Conservation (phyloP, 2,329 filamentous ascomycete genomes). For the Dothistroma pini region DNA sequence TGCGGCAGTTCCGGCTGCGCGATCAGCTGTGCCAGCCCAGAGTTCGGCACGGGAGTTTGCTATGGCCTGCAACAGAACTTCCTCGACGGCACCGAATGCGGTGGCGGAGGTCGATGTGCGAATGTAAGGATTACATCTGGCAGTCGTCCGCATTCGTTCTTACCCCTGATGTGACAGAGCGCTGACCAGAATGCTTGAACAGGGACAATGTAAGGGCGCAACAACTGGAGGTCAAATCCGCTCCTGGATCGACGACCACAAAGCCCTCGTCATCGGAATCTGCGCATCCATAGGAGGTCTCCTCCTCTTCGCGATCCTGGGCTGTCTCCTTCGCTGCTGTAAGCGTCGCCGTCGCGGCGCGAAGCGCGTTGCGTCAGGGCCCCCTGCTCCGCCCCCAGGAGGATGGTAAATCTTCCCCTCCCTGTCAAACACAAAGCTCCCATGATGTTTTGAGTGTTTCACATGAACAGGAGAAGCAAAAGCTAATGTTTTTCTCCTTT, state of each 20-base stretch:
- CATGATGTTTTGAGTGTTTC: background rate
- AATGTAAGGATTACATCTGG: slow-evolving; percentile 51
- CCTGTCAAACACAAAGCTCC: background rate
- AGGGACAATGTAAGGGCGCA: slow-evolving; percentile 70
- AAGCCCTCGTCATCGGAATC: slow-evolving; percentile 77
- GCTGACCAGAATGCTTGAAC: slow-evolving; percentile 18
- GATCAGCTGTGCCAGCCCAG: slow-evolving; percentile 70
- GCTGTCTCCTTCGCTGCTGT: slow-evolving; percentile 61
- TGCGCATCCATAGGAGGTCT: slow-evolving; percentile 68
- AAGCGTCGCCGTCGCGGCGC: slow-evolving; percentile 34
- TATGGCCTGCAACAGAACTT: slow-evolving; percentile 84
- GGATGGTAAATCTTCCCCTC: slow-evolving; percentile 23
- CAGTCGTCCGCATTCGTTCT: background rate
- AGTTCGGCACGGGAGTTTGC: slow-evolving; percentile 63
- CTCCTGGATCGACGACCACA: slow-evolving; percentile 73
- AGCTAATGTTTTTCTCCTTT: background rate
- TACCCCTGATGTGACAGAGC: background rate
- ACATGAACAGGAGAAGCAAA: background rate
- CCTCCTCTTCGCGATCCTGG: slow-evolving; percentile 63
- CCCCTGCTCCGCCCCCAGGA: slow-evolving; percentile 26
- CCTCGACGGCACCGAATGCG: slow-evolving; percentile 83
- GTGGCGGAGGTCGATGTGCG: slow-evolving; percentile 71
- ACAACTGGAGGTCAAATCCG: slow-evolving; percentile 66
- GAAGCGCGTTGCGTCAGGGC: slow-evolving; percentile 16
- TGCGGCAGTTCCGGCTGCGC: slow-evolving; percentile 72